These are phyloP conservation scores for Hypsizygus ulmarius DNA, from an alignment of 1,284 basidiomycete species.

Conservation along the genomic window DNA sequence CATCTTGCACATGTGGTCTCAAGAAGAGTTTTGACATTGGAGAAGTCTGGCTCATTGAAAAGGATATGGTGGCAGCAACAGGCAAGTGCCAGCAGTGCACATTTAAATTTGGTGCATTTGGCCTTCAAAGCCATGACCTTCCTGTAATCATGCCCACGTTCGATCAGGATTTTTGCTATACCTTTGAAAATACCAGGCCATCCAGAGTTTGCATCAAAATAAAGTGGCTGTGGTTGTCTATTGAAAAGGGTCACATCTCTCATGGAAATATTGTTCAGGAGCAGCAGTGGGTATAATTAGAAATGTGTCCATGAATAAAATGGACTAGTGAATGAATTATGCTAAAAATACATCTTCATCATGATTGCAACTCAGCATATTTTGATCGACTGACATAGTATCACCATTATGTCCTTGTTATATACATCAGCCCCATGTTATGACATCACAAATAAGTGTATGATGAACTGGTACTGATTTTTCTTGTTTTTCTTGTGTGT, in stretches of 20 bases:
- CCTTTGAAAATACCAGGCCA: conserved; percentile 20
- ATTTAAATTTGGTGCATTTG: conserved; percentile 23
- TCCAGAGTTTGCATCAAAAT: conserved; percentile 14
- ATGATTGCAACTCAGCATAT: too few species aligned
- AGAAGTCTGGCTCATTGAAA: conserved; percentile 33
- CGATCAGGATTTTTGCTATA: conserved; percentile 12
- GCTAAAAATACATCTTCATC: too few species aligned
- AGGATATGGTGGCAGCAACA: conserved; percentile 30
- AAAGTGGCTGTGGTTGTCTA: conserved; percentile 7
- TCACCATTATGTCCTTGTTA: too few species aligned
- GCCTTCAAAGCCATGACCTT: conserved; percentile 2
- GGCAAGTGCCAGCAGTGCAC: conserved; percentile 8
- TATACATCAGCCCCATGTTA: too few species aligned
- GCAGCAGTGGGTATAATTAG: too few species aligned
- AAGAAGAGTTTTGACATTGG: conserved; percentile 22
- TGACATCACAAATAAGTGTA: too few species aligned
- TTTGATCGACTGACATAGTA: too few species aligned
- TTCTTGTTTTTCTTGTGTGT: too few species aligned
- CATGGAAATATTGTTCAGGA: background rate
- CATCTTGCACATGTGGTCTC: conserved; percentile 16
- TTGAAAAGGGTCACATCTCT: conserved; percentile 11
- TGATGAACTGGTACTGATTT: too few species aligned
- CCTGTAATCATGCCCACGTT: background rate
- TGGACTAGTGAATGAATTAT: too few species aligned
- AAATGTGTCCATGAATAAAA: too few species aligned